Evolutionary conservation across 176 grass and related monocot genomes (phyloP).

Genomic region (Saccharum spontaneum): DNA sequence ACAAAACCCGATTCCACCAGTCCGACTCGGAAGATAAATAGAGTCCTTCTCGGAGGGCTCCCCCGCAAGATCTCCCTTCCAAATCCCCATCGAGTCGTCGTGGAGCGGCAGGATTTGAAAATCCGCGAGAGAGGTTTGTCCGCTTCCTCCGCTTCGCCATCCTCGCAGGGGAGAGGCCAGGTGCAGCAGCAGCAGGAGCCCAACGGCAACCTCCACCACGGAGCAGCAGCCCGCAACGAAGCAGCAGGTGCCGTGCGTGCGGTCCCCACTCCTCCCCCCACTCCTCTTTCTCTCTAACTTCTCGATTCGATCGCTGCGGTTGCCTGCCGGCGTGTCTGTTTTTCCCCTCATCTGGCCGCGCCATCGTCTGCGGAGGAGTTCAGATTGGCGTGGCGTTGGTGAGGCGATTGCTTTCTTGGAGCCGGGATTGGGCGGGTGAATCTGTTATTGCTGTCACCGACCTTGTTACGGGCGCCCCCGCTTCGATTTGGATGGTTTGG

Average conservation of each 20-base stretch:
- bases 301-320: background rate
- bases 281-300: background rate
- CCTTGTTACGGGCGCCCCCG: background rate
- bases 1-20: background rate
- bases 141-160: constrained; percentile 24
- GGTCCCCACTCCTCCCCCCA: background rate
- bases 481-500: background rate
- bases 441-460: background rate
- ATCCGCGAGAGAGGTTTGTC: background rate
- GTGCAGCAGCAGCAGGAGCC: background rate
- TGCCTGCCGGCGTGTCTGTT: background rate
- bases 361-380: background rate
- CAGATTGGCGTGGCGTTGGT: background rate
- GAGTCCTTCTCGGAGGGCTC: background rate
- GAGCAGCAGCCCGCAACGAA: background rate
- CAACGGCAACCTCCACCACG: constrained; percentile 24
- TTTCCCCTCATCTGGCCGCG: background rate
- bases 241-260: constrained; percentile 15
- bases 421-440: background rate
- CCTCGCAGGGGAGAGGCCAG: background rate
- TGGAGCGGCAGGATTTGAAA: constrained; percentile 44
- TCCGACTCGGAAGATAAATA: background rate
- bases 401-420: background rate
- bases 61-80: background rate
- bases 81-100: background rate